These are phyloP conservation scores for Datisca glomerata DNA, from an alignment of 306 rosid species.

Conservation along the genomic window DNA sequence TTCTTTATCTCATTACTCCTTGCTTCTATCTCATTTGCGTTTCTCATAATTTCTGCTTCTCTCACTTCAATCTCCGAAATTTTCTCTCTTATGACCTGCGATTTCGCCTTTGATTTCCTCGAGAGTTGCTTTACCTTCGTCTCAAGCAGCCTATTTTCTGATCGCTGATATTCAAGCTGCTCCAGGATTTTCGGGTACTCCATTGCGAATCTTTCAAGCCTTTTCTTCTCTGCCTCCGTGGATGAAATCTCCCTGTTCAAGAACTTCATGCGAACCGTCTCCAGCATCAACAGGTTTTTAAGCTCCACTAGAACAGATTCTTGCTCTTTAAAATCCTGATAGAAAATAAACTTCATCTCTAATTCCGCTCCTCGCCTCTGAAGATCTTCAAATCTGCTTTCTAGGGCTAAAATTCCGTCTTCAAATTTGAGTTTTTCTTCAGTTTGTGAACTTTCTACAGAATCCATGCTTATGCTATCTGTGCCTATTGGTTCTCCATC, in stretches of 20 bases:
- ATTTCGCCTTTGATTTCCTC: constrained; percentile 33
- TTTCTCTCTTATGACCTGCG: constrained; percentile 25
- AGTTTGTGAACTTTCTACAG: constrained; percentile 7
- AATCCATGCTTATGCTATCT: constrained; percentile 3
- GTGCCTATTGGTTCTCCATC: constrained; percentile 10
- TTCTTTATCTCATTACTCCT: constrained; percentile 19
- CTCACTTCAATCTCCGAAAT: constrained; percentile 30
- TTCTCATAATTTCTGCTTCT: constrained; percentile 34
- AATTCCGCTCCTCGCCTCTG: constrained; percentile 39
- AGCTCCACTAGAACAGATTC: constrained; percentile 35
- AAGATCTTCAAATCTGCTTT: constrained; percentile 33
- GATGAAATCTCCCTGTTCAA: constrained; percentile 39
- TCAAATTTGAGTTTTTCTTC: constrained; percentile 10
- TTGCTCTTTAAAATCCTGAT: constrained; percentile 45
- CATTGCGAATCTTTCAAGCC: constrained; percentile 23
- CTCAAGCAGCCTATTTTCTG: constrained; percentile 32
- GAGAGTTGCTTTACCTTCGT: constrained; percentile 31
- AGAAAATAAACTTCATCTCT: constrained; percentile 28
- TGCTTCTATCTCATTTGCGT: constrained; percentile 24
- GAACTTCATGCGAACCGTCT: constrained; percentile 33
- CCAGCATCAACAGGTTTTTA: constrained; percentile 28
- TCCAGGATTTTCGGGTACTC: constrained; percentile 27
- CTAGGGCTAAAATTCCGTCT: constrained; percentile 29
- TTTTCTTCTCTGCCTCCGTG: constrained; percentile 29
- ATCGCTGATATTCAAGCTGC: constrained; percentile 34